Base-by-base conservation (phyloP, 2,329 filamentous ascomycete genomes). In the Delphinella strobiligena region DNA sequence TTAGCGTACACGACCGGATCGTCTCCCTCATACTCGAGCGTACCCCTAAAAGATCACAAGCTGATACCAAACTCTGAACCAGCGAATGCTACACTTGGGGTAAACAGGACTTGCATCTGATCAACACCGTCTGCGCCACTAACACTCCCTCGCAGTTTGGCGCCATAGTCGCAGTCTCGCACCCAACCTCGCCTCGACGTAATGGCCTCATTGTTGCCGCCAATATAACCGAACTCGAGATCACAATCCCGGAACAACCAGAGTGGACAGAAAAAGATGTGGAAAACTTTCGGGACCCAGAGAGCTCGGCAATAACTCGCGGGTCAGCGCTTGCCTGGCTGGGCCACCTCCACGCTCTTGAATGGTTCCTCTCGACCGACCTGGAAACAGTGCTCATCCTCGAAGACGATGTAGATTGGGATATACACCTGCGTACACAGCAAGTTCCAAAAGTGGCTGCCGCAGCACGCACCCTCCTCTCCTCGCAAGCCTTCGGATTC, bases 321-420 rank as follows among this genome's bases (percentile, higher is more conserved):
- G 61, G 61, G 7, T 60, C 55, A 31, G 58, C 58, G 1, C 34
- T 61, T 42, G 62, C 62, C 11, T 64, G 61, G 61, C 47, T 64
- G 38, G 60, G 60, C 16, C 62, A 65, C 46, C 47, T 62, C 31
- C 54, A 59, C 40, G 58, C 55, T 3, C 42, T 65, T 34, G 52
- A 45, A 42, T 57, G 53, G 56, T 66, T 66, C 47, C 51, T 66
- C n/a, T 51, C 56, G 12, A 63, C 60, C 33, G 56, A 54, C 31
- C 53, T 59, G 7, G 60, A 63, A 41, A 63, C 62, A 1, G 61
- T 58, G 2, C 53, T 66, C 19, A 61, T 66, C 17, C 53, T 66
- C 31, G 63, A 66, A 52, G 63, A 66, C 48, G 63, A 66, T 42
- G 61, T 65, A 19, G 62, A 66, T 44, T 66, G 60, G 59, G 62